Evolutionary conservation across 1,284 basidiomycete genomes (phyloP).

Genomic region (Ustilago esculenta): DNA sequence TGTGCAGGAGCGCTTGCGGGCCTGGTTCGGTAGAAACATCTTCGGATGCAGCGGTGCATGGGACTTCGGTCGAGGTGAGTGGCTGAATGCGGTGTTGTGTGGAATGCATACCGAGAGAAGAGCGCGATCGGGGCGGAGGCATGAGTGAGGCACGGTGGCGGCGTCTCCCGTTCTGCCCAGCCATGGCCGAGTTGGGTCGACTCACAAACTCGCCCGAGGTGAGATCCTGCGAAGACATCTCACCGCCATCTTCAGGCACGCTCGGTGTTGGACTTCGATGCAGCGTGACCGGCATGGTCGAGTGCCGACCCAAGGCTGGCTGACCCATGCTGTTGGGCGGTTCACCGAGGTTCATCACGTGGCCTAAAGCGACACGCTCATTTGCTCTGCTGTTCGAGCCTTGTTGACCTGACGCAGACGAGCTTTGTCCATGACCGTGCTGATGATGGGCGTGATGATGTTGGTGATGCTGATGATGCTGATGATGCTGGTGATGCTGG

Average conservation of each 20-base stretch:
- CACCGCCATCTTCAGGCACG: constrained; percentile 60
- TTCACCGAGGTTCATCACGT: constrained; percentile 28
- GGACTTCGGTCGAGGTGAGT: constrained; percentile 3
- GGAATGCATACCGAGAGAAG: constrained; percentile 23
- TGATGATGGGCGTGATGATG: constrained; percentile 20
- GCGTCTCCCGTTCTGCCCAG: constrained; percentile 11
- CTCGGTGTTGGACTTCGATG: constrained; percentile 51
- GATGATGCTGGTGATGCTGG: constrained; percentile 20
- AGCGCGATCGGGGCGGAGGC: constrained; percentile 41
- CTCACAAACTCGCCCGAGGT: constrained; percentile 36
- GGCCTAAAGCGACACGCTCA: constrained; percentile 7
- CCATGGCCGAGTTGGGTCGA: constrained; percentile 42
- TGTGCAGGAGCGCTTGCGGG: neutral
- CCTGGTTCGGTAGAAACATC: neutral
- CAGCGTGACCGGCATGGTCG: constrained; percentile 49
- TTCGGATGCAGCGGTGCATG: constrained; percentile 5
- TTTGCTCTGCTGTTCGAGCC: neutral
- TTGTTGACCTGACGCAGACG: constrained; percentile 1
- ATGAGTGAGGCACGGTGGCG: constrained; percentile 37
- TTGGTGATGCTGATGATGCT: constrained; percentile 18
- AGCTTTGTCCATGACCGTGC: constrained; percentile 12
- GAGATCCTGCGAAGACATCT: constrained; percentile 52
- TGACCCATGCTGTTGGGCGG: constrained; percentile 21
- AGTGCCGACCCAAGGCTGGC: constrained; percentile 34
- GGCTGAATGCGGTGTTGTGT: constrained; percentile 18